phyloP scores from a whole-genome alignment of 495 filamentous ascomycete species.

The Viridothelium virens region DNA sequence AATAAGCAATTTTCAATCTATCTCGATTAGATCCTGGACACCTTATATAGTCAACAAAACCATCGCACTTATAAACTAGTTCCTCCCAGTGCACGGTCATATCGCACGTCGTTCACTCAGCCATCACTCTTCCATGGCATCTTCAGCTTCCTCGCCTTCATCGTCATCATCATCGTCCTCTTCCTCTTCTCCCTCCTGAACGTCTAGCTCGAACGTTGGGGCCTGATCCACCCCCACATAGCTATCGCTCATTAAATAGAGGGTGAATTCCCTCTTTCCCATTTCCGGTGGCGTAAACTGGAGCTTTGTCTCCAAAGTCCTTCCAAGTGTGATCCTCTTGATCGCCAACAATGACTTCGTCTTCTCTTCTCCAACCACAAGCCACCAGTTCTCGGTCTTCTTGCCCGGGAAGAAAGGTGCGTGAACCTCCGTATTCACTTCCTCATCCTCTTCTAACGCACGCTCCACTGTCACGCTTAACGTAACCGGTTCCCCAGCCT shows the following conservation, averaged over 20 bases:
- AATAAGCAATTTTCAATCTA: no score
- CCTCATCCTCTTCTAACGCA: slow-evolving; percentile 62
- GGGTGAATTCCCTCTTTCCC: slow-evolving; percentile 78
- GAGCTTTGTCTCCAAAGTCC: slow-evolving; percentile 65
- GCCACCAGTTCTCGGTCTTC: slow-evolving; percentile 98
- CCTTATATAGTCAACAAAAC: no score
- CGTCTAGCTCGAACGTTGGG: slow-evolving; percentile 74
- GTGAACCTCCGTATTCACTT: slow-evolving; percentile 78
- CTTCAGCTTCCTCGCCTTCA: slow-evolving; percentile 31
- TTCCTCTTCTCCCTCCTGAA: slow-evolving; percentile 90
- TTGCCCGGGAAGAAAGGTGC: slow-evolving; percentile 87
- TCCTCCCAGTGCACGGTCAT: no score
- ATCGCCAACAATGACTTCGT: slow-evolving; percentile 82
- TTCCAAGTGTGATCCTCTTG: slow-evolving; percentile 84
- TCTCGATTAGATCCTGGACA: no score
- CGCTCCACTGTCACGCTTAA: slow-evolving; percentile 82
- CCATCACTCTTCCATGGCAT: slow-evolving; percentile 6
- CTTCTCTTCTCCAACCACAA: slow-evolving; percentile 83
- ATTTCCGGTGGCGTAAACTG: slow-evolving; percentile 82
- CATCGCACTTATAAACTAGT: no score
- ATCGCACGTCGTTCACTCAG: not conserved
- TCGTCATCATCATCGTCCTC: slow-evolving; percentile 80
- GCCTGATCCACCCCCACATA: slow-evolving; percentile 97
- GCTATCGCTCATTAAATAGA: slow-evolving; percentile 95
- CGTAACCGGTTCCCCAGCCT: slow-evolving; percentile 71